phyloP scores from a whole-genome alignment of 225 moss, liverwort and hornwort species.

The Sphagnum tenellum region DNA sequence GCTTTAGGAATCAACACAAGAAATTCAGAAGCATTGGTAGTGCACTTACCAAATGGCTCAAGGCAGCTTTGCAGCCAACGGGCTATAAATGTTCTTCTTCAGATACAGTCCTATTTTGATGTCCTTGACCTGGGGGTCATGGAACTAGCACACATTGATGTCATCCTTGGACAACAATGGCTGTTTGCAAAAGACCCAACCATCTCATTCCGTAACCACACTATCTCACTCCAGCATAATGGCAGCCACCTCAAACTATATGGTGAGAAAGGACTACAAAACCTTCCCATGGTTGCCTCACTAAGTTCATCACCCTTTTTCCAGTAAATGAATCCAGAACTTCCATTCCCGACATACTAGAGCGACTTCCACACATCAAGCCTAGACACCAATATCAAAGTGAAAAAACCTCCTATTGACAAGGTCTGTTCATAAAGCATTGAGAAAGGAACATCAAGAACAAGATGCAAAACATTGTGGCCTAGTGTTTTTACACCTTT shows the following conservation, averaged over 20 bases:
- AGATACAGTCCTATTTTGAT: constrained; percentile 34
- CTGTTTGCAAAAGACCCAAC: constrained; percentile 32
- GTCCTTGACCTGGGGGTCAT: constrained; percentile 30
- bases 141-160: constrained; percentile 35
- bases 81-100: constrained; percentile 27
- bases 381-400: too few species aligned
- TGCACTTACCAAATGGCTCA: constrained; percentile 36
- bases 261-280: constrained; percentile 28
- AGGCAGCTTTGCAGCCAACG: constrained; percentile 30
- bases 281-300: constrained; percentile 11
- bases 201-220: constrained; percentile 40
- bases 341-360: too few species aligned
- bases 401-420: too few species aligned
- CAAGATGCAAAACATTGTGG: too few species aligned
- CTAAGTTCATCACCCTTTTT: too few species aligned
- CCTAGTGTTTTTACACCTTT: too few species aligned
- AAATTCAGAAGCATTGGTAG: constrained; percentile 25
- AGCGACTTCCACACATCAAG: too few species aligned
- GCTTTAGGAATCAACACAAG: constrained; percentile 19
- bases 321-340: too few species aligned
- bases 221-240: constrained; percentile 27
- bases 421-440: too few species aligned
- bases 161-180: constrained; percentile 45
- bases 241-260: constrained; percentile 25
- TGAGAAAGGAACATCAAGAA: too few species aligned